A percentile compares a stretch with the other conserved stretches of the same genome.
Conservation (phyloP, 2,329 filamentous ascomycete genomes). For the Penicillium glabrum region DNA sequence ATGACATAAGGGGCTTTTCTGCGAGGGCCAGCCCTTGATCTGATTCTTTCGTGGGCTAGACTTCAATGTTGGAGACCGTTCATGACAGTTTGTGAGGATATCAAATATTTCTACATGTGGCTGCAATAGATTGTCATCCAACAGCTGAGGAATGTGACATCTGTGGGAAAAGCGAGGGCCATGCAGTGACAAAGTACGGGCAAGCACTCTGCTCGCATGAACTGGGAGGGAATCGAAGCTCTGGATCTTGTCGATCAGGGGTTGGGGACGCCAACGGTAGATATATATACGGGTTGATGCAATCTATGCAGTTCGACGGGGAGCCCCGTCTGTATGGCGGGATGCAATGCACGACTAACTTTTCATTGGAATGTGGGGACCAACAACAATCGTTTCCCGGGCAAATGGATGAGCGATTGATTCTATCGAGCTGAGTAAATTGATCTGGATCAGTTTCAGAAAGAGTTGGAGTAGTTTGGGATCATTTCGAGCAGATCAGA, state of each 20-base stretch:
- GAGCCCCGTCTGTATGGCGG: conserved; percentile 11
- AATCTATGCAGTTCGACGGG: conserved; percentile 8
- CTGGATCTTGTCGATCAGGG: conserved; percentile 20
- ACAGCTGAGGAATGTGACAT: conserved; percentile 20
- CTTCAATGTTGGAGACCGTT: no score
- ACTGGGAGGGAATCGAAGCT: conserved; percentile 3
- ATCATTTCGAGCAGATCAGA: not conserved
- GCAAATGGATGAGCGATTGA: not conserved
- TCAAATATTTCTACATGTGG: conserved; percentile 3
- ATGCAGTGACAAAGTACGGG: conserved; percentile 4
- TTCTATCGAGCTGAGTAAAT: not conserved
- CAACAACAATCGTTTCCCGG: not conserved
- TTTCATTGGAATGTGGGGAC: conserved; percentile 28
- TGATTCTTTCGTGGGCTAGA: not conserved
- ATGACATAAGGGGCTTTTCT: not conserved
- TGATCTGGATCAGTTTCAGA: conserved; percentile 6
- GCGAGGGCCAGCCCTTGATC: conserved; percentile 6
- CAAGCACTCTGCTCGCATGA: conserved; percentile 6
- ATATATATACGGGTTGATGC: conserved; percentile 18
- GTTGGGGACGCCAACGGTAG: conserved; percentile 4
- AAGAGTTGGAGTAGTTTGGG: not conserved
- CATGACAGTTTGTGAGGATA: not conserved
- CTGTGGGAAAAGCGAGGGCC: conserved; percentile 16
- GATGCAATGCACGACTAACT: conserved; percentile 24
- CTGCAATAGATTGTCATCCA: conserved; percentile 2